Evolutionary conservation across 768 basidiomycete species (phyloP), one percentile per base, ranked within the genome.

Genomic region (Pleurotus tuber-regium): DNA sequence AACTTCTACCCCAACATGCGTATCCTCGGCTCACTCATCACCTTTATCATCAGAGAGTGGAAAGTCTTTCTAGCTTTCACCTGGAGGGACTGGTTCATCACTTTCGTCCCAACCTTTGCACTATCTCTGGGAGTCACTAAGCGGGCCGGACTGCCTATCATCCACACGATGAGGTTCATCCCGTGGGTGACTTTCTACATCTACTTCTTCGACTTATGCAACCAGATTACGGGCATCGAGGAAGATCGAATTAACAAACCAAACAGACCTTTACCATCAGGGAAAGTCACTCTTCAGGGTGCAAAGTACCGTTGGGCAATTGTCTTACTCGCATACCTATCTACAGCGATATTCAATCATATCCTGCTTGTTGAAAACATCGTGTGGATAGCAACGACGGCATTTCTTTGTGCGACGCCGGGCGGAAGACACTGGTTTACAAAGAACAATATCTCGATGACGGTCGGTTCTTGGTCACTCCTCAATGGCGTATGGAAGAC

Each of bases 211-310:
- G 52, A 54, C 52, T 36, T 62, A 21, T 50, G 55, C 7, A 63
- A 63, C 51, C 61, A 63, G 43, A 53, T 57, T 25, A 42, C 39
- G 2, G 56, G 55, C 18, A 23, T 59, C 21, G 56, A 53, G 4
- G 61, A 63, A 43, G 61, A 63, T 39, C 50, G 50, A 18, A 50
- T 61, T 19, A 58, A 63, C 47, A 63, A 63, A 48, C 61, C 61
- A 0, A 54, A 60, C 41, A 16, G 61, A 23, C 60, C 61, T 9
- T 50, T 63, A 19, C 53, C 56, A 4, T 57, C 58, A 4, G 61
- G 58, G 6, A 46, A 46, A 29, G 54, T 62, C 28, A 60, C 59
- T 4, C 18, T 56, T 18, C 16, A 33, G 6, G 54, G 50, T 14
- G 59, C 60, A 12, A 57, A 53, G 43, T 7, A 11, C 10, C 54